phyloP scores from a whole-genome alignment of 2,329 filamentous ascomycete genomes.

The Colletotrichum sp. region DNA sequence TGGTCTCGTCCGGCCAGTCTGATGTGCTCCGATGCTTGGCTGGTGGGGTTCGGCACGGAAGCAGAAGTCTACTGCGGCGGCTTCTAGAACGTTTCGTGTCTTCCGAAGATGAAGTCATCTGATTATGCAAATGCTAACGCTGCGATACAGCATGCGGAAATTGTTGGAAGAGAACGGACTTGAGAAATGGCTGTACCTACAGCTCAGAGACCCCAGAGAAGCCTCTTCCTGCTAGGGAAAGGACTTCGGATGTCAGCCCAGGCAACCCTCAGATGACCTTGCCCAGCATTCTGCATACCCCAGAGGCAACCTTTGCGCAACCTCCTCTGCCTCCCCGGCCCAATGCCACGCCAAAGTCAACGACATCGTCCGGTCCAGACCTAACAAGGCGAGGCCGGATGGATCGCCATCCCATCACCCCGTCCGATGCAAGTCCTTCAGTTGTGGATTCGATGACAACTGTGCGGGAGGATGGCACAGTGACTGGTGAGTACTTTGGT shows the following conservation, averaged over 20 bases:
- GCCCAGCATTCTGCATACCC: neutral
- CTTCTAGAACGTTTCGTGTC: neutral
- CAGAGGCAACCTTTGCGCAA: neutral
- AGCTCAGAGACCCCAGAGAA: conserved; percentile 18
- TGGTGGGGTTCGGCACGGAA: neutral
- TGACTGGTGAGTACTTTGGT: conserved; percentile 48
- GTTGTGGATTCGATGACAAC: conserved; percentile 50
- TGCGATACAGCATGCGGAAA: conserved; percentile 31
- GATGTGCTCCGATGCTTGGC: neutral
- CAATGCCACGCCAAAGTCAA: neutral
- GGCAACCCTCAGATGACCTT: neutral
- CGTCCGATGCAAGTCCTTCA: conserved; percentile 28
- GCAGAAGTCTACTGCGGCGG: neutral
- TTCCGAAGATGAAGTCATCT: no score
- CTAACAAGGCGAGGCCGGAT: neutral
- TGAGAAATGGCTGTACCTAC: conserved; percentile 32
- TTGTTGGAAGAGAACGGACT: conserved; percentile 30
- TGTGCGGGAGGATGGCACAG: conserved; percentile 42
- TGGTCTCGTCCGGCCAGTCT: neutral
- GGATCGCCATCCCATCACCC: conserved; percentile 5
- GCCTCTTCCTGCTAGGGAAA: neutral
- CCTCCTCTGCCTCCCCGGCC: neutral
- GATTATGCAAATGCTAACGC: neutral
- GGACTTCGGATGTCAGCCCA: neutral
- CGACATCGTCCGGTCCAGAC: neutral